phyloP scores from a whole-genome alignment of 164 flowering plant genomes.

The Tinospora cordifolia region DNA sequence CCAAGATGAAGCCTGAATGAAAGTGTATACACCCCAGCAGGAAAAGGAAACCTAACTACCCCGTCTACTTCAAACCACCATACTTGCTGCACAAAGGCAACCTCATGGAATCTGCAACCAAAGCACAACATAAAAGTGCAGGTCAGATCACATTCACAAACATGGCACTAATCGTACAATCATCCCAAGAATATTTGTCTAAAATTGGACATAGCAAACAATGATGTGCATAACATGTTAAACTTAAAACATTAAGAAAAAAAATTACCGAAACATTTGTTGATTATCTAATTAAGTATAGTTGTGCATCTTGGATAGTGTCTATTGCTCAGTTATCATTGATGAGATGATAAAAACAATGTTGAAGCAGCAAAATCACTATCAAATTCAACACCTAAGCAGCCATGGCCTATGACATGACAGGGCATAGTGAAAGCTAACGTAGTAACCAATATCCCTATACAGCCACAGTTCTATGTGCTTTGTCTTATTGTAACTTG shows the following conservation, averaged over 20 bases:
- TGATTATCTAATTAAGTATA: background rate
- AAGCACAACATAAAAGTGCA: background rate
- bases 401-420: background rate
- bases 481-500: too few species aligned
- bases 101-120: conserved; percentile 40
- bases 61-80: conserved; percentile 88
- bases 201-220: background rate
- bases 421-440: too few species aligned
- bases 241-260: background rate
- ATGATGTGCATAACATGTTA: background rate
- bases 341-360: background rate
- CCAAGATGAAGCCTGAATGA: conserved; percentile 68
- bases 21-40: conserved; percentile 48
- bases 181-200: too few species aligned
- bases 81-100: conserved; percentile 68
- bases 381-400: background rate
- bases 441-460: too few species aligned
- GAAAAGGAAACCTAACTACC: conserved; percentile 53
- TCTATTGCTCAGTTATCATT: background rate
- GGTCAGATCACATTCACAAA: background rate
- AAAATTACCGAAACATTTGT: too few species aligned
- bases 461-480: background rate
- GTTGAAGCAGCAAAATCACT: background rate
- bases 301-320: background rate
- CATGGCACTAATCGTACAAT: background rate